A percentile compares a stretch with the other conserved stretches of the same genome.
These are phyloP conservation scores for Cucurbita ficifolia DNA, from an alignment of 306 rosid species.

Conservation along the genomic window DNA sequence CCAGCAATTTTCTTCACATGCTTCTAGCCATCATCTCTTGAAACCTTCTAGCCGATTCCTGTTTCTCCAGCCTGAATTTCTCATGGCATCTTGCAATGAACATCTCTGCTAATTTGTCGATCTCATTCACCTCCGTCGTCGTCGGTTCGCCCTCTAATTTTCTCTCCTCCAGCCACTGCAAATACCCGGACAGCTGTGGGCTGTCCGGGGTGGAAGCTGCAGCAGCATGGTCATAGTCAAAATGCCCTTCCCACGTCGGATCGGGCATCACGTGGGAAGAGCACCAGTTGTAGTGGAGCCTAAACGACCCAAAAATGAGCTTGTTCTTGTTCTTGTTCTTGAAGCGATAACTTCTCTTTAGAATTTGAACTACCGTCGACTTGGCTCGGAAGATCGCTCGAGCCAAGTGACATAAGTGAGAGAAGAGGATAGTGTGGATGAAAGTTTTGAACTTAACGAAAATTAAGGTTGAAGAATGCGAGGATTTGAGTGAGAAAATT, in stretches of 20 bases:
- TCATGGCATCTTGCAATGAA: slow-evolving; percentile 70
- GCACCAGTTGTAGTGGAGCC: slow-evolving; percentile 83
- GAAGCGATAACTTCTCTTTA: slow-evolving; percentile 15
- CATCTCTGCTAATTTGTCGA: slow-evolving; percentile 56
- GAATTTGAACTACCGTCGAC: slow-evolving; percentile 12
- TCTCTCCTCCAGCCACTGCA: slow-evolving; percentile 72
- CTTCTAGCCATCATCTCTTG: slow-evolving; percentile 78
- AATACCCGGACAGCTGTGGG: slow-evolving; percentile 51
- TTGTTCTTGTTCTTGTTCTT: slow-evolving; percentile 22
- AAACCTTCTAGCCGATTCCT: slow-evolving; percentile 66
- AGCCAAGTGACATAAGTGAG: slow-evolving; percentile 37
- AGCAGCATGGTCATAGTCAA: slow-evolving; percentile 23
- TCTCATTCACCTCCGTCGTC: slow-evolving; percentile 23
- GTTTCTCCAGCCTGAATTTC: slow-evolving; percentile 74
- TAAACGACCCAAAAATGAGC: slow-evolving; percentile 58
- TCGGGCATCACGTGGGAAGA: slow-evolving; percentile 50
- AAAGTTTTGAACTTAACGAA: slow-evolving; percentile 45
- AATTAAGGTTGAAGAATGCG: slow-evolving; percentile 17
- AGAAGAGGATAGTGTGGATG: slow-evolving; percentile 43
- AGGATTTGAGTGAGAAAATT: slow-evolving; percentile 25
- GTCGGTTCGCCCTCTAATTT: slow-evolving; percentile 4
- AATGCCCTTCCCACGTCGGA: slow-evolving; percentile 28
- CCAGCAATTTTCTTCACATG: slow-evolving; percentile 8
- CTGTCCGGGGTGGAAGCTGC: slow-evolving; percentile 7
- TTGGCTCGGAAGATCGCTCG: slow-evolving; percentile 47